Evolutionary conservation across 1,139 yeast genomes (phyloP).

Genomic region (Pichia sp.): DNA sequence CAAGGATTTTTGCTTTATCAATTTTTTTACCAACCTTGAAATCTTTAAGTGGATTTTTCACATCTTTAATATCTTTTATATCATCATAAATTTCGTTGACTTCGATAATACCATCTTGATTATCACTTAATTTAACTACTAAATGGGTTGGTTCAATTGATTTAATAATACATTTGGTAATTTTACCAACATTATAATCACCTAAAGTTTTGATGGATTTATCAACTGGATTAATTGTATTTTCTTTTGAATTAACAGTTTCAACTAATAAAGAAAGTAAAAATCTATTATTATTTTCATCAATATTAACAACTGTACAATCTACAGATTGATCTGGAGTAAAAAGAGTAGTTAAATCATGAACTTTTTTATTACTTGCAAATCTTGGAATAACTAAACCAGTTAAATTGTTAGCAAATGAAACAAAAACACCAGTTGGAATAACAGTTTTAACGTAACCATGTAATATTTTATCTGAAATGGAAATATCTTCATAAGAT

Average conservation of each 20-base stretch:
- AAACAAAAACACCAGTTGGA: slow-evolving; percentile 72
- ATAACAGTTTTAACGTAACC: slow-evolving; percentile 81
- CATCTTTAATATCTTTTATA: slow-evolving; percentile 51
- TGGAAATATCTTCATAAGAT: slow-evolving; percentile 50
- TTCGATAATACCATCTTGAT: slow-evolving; percentile 76
- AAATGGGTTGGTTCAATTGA: slow-evolving; percentile 64
- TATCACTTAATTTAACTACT: slow-evolving; percentile 71
- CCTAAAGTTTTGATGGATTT: slow-evolving; percentile 37
- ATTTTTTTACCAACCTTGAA: slow-evolving; percentile 56
- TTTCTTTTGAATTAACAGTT: slow-evolving; percentile 22
- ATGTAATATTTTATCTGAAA: slow-evolving; percentile 43
- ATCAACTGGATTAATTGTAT: slow-evolving; percentile 58
- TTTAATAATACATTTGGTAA: slow-evolving; percentile 55
- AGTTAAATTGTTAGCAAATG: slow-evolving; percentile 73
- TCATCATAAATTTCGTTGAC: slow-evolving; percentile 61
- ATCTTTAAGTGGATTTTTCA: slow-evolving; percentile 50
- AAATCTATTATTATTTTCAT: slow-evolving; percentile 64
- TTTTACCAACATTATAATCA: slow-evolving; percentile 55
- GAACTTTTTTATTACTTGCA: slow-evolving; percentile 50
- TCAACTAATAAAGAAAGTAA: slow-evolving; percentile 50
- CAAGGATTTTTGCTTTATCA: slow-evolving; percentile 60
- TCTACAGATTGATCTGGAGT: slow-evolving; percentile 57
- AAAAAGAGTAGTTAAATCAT: slow-evolving; percentile 53
- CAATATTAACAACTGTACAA: slow-evolving; percentile 58
- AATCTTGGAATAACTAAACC: slow-evolving; percentile 80